These are phyloP conservation scores for Abrus precatorius DNA, from an alignment of 306 rosid species.

Conservation along the genomic window DNA sequence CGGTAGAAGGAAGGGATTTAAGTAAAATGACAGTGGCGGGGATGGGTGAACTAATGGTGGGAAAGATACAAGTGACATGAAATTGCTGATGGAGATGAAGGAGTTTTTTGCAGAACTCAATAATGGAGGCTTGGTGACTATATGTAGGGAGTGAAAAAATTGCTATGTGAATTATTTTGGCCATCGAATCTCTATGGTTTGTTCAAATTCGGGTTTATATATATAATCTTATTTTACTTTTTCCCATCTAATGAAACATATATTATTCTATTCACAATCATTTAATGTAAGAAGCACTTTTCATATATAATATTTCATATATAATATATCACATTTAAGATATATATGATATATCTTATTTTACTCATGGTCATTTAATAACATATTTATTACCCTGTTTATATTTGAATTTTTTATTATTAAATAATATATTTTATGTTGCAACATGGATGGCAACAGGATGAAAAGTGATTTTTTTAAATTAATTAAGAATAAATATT, in stretches of 20 bases:
- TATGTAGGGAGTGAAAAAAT: background rate
- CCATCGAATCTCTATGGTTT: background rate
- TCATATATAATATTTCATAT: background rate
- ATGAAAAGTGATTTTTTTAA: no score
- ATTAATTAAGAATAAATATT: no score
- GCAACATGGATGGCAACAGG: no score
- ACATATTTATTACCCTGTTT: no score
- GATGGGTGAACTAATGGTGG: background rate
- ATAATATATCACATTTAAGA: no score
- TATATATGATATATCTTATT: no score
- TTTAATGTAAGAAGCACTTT: background rate
- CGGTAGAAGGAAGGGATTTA: background rate
- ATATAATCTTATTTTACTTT: no score
- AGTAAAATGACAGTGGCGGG: background rate
- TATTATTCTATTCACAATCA: background rate
- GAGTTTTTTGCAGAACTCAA: background rate
- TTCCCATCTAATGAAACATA: background rate
- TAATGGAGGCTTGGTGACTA: background rate
- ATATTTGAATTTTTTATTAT: no score
- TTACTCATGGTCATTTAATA: no score
- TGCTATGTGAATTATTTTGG: background rate
- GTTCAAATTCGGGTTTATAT: no score
- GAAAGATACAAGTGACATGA: background rate
- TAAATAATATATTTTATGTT: no score
- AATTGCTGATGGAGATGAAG: background rate